Base-by-base conservation (phyloP, 2,329 filamentous ascomycete species). In the Claviceps sp. region DNA sequence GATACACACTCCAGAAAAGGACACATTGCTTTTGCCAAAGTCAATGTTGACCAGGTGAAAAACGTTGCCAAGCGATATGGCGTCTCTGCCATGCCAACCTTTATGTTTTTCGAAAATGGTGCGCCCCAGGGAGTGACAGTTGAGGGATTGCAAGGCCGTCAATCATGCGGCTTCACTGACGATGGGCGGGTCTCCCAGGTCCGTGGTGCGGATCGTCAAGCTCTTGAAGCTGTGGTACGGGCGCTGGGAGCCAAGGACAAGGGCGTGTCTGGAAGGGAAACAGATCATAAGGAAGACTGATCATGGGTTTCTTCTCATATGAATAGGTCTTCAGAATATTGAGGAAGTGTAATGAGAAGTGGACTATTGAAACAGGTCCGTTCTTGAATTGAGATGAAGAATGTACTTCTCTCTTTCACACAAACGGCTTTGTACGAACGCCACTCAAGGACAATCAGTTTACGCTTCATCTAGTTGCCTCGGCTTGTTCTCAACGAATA, bases 61-160 rank as follows among this genome's bases (percentile, higher is more conserved):
- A 52, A 38, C 52, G 54, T 61, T 26, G 58, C 88, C 30, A 77
- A 82, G 62, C 80, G 89, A 61, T 83, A 93, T 60, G 78, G 79
- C 58, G 78, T 97, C 68, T 82, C 85, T 62, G 88, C 90, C 67
- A 96, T 97, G 91, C 91, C 91, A 48, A 95, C 88, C 16, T 96
- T 97, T 70, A 62, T 86, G 52, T 72, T 95, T 65, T 95, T 91
- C 81, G 88, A 90, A 77, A 71, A 84, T 58, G 88, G 85, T 58
- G 68, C 85, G 67, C 61, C 61, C 6, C 55, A 56, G 50, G 61
- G 59, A 49, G 63, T 65, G 44, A 60, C 55, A 14, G 63, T 65
- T n/a, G 59, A 65, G 44, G 62, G 63, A 2, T 50, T 64, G 5
- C 34, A 52, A 14, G 52, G 48, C 6, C 50, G 56, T 5, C 53